Evolutionary conservation across 306 rosid genomes (phyloP).

Genomic region (Vigna nakashimae): DNA sequence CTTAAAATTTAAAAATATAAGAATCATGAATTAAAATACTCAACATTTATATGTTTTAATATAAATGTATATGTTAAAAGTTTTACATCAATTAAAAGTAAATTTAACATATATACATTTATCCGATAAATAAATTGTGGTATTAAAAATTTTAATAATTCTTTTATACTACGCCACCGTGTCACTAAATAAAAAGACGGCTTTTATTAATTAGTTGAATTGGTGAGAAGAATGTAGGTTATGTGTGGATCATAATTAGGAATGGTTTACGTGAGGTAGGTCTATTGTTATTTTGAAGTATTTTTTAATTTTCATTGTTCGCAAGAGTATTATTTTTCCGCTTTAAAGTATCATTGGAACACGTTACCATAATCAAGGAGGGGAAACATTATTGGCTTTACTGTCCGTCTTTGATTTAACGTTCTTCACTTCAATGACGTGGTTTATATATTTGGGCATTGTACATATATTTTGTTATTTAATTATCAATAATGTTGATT

Average conservation of each 20-base stretch:
- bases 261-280: neutral
- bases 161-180: neutral
- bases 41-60: no score
- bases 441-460: neutral
- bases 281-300: neutral
- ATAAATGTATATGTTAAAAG: no score
- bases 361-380: neutral
- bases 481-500: neutral
- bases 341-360: neutral
- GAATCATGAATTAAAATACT: no score
- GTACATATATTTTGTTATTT: neutral
- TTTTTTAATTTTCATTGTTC: neutral
- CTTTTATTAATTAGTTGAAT: neutral
- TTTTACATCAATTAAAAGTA: no score
- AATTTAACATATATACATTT: no score
- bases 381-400: slow-evolving; percentile 8
- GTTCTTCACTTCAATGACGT: neutral
- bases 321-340: neutral
- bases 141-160: neutral
- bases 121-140: no score
- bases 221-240: slow-evolving; percentile 11
- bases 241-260: slow-evolving; percentile 11
- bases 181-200: neutral
- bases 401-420: slow-evolving; percentile 3
- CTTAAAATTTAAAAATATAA: no score